Evolutionary conservation across 176 grass and related monocot species (phyloP), one percentile per base, ranked within the genome.

Genomic region (Phragmites australis): DNA sequence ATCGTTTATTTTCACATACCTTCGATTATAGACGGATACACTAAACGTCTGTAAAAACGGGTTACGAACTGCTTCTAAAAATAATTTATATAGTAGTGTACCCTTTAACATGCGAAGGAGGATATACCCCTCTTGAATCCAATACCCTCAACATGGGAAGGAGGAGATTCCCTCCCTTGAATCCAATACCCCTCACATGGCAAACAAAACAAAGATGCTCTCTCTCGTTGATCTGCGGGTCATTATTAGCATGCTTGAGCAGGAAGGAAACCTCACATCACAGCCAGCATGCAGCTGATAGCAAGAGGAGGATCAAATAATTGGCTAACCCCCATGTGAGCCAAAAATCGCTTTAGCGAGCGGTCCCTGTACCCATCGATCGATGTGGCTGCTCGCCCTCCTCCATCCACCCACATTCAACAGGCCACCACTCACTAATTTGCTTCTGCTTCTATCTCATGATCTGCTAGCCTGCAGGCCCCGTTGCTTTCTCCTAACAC

Each of bases 211-310:
- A 32, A 15, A 16, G n/a, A 26, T 16, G n/a, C 42, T 47, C 34
- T 69, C 42, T 44, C 19, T 16, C 65, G 15, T 22, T 25, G 19
- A 44, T n/a, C 10, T 23, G 64, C 43, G 64, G 64, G 39, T 1
- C 65, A n/a, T n/a, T n/a, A n/a, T 23, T 14, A 43, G 3, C 5
- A 65, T 49, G 58, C 75, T 77, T 77, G 58, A 48, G 27, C 3
- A 37, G 27, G 43, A 77, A 77, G 75, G 58, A 15, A 78, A 64
- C 43, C 27, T 22, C 26, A 64, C 18, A 50, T 78, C 43, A 34
- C 42, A 77, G 1, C 19, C 32, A 40, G 1, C 17, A 26, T 12
- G 23, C n/a, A n/a, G n/a, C n/a, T n/a, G n/a, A 32, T 4, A 6
- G 13, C 44, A 72, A 34, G 26, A 51, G 46, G 8, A 1, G 29